Conservation (phyloP, 345 rosid genomes). For the Salix koriyanagi region DNA sequence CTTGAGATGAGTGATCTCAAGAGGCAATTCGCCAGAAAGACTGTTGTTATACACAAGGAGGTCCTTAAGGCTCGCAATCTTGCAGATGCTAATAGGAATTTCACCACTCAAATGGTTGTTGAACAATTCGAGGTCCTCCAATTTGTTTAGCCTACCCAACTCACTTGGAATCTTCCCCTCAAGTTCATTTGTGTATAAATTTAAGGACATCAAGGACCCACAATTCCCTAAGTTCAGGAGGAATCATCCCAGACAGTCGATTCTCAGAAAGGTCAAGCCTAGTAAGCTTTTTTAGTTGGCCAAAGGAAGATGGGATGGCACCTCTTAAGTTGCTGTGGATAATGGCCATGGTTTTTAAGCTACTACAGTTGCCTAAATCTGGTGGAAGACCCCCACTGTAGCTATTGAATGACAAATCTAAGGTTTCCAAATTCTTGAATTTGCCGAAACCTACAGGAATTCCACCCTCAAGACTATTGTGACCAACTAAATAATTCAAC, state of each 20-base stretch:
- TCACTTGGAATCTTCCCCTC: conserved; percentile 60
- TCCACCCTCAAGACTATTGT: conserved; percentile 47
- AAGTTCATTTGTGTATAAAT: conserved; percentile 50
- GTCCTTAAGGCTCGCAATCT: conserved; percentile 45
- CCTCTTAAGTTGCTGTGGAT: conserved; percentile 51
- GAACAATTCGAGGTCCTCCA: conserved; percentile 58
- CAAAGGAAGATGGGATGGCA: conserved; percentile 63
- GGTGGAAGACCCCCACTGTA: conserved; percentile 57
- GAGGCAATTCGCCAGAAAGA: conserved; percentile 66
- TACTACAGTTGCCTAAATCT: conserved; percentile 55
- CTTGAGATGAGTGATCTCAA: conserved; percentile 56
- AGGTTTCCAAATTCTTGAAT: conserved; percentile 41
- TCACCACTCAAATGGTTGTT: conserved; percentile 57
- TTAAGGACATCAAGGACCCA: conserved; percentile 44
- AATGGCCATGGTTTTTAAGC: conserved; percentile 37
- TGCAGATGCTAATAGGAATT: conserved; percentile 69
- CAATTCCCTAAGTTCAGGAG: conserved; percentile 66
- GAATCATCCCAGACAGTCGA: conserved; percentile 61
- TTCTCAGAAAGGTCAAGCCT: conserved; percentile 61
- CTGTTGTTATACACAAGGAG: conserved; percentile 56
- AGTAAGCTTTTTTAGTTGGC: conserved; percentile 39
- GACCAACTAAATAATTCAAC: conserved; percentile 31
- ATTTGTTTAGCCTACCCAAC: conserved; percentile 44
- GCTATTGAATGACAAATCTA: conserved; percentile 56
- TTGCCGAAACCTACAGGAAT: conserved; percentile 42